Evolutionary conservation across 768 basidiomycete genomes (phyloP).

Genomic region (Phanerochaete sordida): DNA sequence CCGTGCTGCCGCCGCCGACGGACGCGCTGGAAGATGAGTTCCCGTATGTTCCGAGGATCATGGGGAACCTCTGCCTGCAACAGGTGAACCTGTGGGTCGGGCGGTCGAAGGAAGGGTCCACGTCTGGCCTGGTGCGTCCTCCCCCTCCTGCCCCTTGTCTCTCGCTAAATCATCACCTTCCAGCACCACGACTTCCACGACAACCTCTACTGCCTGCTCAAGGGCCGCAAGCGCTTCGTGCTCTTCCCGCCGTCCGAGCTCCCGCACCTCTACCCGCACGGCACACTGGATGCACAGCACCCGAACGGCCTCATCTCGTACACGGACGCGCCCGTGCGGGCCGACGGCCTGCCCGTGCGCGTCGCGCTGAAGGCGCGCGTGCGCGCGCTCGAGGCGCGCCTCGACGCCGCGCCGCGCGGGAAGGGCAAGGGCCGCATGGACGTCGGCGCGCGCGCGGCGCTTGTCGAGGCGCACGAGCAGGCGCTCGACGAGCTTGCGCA

Average conservation of each 20-base stretch:
- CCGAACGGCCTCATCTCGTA: slow-evolving; percentile 30
- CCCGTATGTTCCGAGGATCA: slow-evolving; percentile 23
- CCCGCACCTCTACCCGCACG: slow-evolving; percentile 23
- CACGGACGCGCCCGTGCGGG: slow-evolving; percentile 19
- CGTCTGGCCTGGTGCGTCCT: slow-evolving; percentile 26
- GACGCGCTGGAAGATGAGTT: slow-evolving; percentile 26
- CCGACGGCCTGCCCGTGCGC: slow-evolving; percentile 23
- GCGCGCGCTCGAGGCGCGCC: slow-evolving; percentile 20
- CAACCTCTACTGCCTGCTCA: slow-evolving; percentile 29
- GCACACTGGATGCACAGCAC: slow-evolving; percentile 20
- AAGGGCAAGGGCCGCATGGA: slow-evolving; percentile 19
- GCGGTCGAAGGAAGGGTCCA: slow-evolving; percentile 24
- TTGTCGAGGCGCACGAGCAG: slow-evolving; percentile 19
- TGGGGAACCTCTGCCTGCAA: slow-evolving; percentile 28
- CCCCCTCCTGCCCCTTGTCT: neutral
- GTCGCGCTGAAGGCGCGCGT: slow-evolving; percentile 22
- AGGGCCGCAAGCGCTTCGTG: slow-evolving; percentile 29
- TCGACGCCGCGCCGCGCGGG: slow-evolving; percentile 15
- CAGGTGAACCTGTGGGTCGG: slow-evolving; percentile 31
- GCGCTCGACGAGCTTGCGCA: slow-evolving; percentile 23
- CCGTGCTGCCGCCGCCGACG: slow-evolving; percentile 25
- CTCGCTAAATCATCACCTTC: neutral
- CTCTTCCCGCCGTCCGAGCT: slow-evolving; percentile 25
- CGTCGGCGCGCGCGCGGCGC: slow-evolving; percentile 17
- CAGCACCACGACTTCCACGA: slow-evolving; percentile 32